Conservation (phyloP, 2,329 filamentous ascomycete genomes). For the Fusarium humuli region DNA sequence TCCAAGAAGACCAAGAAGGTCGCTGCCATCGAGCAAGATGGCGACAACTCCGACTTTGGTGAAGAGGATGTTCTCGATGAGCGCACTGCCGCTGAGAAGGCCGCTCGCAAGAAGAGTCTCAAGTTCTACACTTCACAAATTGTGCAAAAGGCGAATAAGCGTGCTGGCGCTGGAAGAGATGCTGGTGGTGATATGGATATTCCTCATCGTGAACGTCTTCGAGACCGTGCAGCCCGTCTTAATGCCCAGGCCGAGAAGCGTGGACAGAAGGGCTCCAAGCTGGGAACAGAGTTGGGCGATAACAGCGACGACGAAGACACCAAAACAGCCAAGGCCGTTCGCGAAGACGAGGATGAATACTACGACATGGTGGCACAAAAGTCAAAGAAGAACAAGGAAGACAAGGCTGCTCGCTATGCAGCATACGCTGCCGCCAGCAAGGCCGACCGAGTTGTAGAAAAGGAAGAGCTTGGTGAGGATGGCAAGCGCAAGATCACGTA, state of each 20-base stretch:
- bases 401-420: conserved; percentile 70
- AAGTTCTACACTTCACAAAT: conserved; percentile 99
- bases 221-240: conserved; percentile 85
- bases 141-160: conserved; percentile 91
- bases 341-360: conserved; percentile 77
- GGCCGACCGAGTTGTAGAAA: conserved; percentile 71
- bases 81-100: conserved; percentile 86
- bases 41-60: conserved; percentile 88
- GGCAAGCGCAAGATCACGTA: conserved; percentile 95
- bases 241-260: conserved; percentile 89
- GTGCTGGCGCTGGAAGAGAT: conserved; percentile 76
- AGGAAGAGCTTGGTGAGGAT: conserved; percentile 79
- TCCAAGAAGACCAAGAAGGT: conserved; percentile 54
- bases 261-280: conserved; percentile 73
- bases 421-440: conserved; percentile 72
- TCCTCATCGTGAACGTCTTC: conserved; percentile 88
- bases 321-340: conserved; percentile 61
- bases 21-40: conserved; percentile 56
- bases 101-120: conserved; percentile 87
- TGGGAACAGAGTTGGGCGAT: conserved; percentile 75
- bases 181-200: conserved; percentile 85
- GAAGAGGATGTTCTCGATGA: conserved; percentile 86
- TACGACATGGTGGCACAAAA: conserved; percentile 86
- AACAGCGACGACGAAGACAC: conserved; percentile 77
- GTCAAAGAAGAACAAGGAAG: conserved; percentile 77